Evolutionary conservation across 1,139 yeast genomes (phyloP), one percentile per base, ranked within the genome.

Genomic region (Debaryomyces nepalensis): DNA sequence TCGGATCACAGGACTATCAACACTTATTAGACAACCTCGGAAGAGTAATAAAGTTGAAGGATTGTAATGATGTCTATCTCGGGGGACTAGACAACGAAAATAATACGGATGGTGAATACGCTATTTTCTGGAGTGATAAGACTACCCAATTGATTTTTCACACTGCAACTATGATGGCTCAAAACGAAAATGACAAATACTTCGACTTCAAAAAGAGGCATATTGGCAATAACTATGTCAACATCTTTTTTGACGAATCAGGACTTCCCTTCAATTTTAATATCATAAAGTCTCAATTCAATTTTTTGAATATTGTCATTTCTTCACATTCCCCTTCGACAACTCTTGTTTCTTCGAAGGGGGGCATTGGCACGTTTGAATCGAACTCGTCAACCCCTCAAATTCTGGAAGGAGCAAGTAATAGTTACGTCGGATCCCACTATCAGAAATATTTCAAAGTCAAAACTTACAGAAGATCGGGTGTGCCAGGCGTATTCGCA

Each of bases 181-280:
- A 71, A 40, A 57, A 61, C 39, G 66, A 64, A 5, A 67, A 67
- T 26, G 84, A 81, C 51, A 59, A 63, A 14, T 62, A 63, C 18
- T 67, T 66, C 39, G 77, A 85, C 12, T 62, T 75, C 57, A 89
- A 88, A 61, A 89, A 89, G 61, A 67, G 93, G 42, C 97, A 89
- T 57, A 85, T 89, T 51, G 97, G 97, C 4, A 89, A 89, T 64
- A 80, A 88, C 58, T 83, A 82, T 59, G 95, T 89, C 42, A 87
- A 86, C 55, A 79, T 88, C 33, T 88, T 77, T 59, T 89, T 80
- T 63, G 89, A 88, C 57, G 96, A 88, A 52, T 81, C 90, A 10
- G 76, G 72, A 4, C 61, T 66, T 9, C 79, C 82, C 5, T 87
- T 86, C 63, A 79, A 84, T 49, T 86, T 87, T 65, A 86, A 86